These are phyloP conservation scores for Penicillium atrosanguineum DNA, from an alignment of 495 filamentous ascomycete genomes.

Conservation along the genomic window DNA sequence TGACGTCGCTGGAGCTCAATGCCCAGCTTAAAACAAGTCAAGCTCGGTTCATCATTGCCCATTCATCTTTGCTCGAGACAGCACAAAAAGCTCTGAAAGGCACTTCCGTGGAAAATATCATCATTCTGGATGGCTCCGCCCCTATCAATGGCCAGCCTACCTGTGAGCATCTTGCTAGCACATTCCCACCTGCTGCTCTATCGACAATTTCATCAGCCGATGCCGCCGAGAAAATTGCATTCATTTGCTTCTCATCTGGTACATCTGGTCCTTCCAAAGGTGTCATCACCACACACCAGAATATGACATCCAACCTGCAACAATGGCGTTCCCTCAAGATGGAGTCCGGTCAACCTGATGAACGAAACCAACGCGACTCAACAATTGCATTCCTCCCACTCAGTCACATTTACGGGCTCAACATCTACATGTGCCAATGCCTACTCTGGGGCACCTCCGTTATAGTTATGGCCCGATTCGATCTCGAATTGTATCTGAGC, in stretches of 20 bases:
- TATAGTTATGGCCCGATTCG: conserved; percentile 73
- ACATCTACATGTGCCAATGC: conserved; percentile 22
- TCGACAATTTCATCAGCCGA: conserved; percentile 6
- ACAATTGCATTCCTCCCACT: conserved; percentile 78
- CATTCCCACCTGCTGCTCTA: conserved; percentile 10
- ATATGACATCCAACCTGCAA: conserved; percentile 66
- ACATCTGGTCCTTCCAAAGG: conserved; percentile 27
- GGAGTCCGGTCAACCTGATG: conserved; percentile 9
- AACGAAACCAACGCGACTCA: conserved; percentile 48
- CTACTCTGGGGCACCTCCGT: conserved; percentile 28
- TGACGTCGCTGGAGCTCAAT: conserved; percentile 76
- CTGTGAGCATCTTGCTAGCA: conserved; percentile 19
- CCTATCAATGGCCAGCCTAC: conserved; percentile 16
- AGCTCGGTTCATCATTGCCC: conserved; percentile 70
- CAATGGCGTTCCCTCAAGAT: conserved; percentile 21
- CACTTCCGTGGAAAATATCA: conserved; percentile 17
- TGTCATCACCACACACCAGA: conserved; percentile 70
- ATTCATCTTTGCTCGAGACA: conserved; percentile 54
- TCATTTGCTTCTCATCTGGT: conserved; percentile 25
- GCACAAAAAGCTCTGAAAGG: conserved; percentile 59
- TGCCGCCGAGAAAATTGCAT: conserved; percentile 8
- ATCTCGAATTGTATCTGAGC: conserved; percentile 48
- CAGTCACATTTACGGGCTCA: conserved; percentile 77
- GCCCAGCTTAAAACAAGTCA: conserved; percentile 76
- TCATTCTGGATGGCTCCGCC: conserved; percentile 14